Evolutionary conservation across 208 protist species (phyloP).

Genomic region (Trypanosoma scelopori): DNA sequence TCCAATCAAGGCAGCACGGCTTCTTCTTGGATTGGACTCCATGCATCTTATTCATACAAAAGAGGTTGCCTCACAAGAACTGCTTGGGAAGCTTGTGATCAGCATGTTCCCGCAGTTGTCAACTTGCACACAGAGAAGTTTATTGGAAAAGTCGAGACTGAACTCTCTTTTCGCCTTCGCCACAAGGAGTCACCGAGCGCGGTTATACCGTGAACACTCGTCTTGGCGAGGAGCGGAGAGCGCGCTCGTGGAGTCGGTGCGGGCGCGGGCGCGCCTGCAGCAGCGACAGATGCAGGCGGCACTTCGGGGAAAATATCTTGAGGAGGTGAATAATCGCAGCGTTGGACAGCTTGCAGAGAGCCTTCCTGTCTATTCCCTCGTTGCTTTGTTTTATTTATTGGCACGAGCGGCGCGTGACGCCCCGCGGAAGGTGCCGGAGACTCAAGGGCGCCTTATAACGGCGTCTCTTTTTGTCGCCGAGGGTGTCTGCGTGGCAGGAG

Average conservation of each 20-base stretch:
- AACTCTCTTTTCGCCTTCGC: slow-evolving; percentile 72
- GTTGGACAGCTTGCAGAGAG: slow-evolving; percentile 30
- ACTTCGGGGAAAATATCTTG: slow-evolving; percentile 51
- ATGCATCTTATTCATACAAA: slow-evolving; percentile 42
- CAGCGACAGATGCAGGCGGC: slow-evolving; percentile 68
- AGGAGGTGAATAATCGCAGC: slow-evolving; percentile 26
- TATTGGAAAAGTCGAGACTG: slow-evolving; percentile 56
- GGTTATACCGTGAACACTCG: slow-evolving; percentile 41
- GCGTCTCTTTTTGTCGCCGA: slow-evolving; percentile 58
- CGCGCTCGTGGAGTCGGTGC: slow-evolving; percentile 55
- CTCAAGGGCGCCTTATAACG: slow-evolving; percentile 28
- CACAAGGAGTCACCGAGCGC: slow-evolving; percentile 56
- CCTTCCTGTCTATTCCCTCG: slow-evolving; percentile 35
- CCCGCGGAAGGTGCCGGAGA: slow-evolving; percentile 14
- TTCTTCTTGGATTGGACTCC: slow-evolving; percentile 43
- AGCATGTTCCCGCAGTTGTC: slow-evolving; percentile 72
- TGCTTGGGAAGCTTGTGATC: slow-evolving; percentile 42
- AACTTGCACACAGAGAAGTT: slow-evolving; percentile 53
- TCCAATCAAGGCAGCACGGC: slow-evolving; percentile 32
- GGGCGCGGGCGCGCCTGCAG: slow-evolving; percentile 66
- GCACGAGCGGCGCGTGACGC: slow-evolving; percentile 16
- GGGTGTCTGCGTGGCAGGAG: slow-evolving; percentile 37
- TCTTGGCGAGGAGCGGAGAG: slow-evolving; percentile 21
- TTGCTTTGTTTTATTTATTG: slow-evolving; percentile 48
- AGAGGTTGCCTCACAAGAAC: slow-evolving; percentile 19